These are phyloP conservation scores for Picochlorum sp. DNA, from an alignment of 139 green algal genomes.

Conservation along the genomic window DNA sequence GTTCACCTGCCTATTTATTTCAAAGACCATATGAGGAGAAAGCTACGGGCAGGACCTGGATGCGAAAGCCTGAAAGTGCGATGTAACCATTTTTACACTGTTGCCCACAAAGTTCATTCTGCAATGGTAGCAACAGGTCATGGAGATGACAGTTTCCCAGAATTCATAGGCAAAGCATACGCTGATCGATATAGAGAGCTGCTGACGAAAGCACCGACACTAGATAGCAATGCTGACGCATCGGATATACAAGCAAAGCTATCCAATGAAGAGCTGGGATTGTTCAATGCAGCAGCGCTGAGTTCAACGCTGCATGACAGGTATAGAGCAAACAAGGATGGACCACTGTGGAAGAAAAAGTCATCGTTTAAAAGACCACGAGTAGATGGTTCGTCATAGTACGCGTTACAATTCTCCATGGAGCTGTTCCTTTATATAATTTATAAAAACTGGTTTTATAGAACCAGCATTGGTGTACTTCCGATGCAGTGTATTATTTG, in stretches of 20 bases:
- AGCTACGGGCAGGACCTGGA: constrained; percentile 39
- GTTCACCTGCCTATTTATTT: constrained; percentile 31
- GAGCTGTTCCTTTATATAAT: constrained; percentile 55
- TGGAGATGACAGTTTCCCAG: constrained; percentile 22
- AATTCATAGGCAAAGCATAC: constrained; percentile 34
- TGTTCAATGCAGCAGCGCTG: constrained; percentile 17
- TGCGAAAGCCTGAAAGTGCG: constrained; percentile 42
- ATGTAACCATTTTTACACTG: constrained; percentile 47
- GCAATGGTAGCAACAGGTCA: constrained; percentile 15
- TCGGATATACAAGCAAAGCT: constrained; percentile 27
- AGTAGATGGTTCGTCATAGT: neutral
- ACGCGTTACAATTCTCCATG: neutral
- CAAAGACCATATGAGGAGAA: constrained; percentile 39
- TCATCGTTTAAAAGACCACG: constrained; percentile 2
- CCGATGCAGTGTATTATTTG: constrained; percentile 47
- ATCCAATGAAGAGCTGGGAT: constrained; percentile 26
- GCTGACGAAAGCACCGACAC: constrained; percentile 28
- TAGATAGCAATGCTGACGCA: constrained; percentile 28
- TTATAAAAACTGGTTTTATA: constrained; percentile 70
- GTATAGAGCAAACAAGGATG: constrained; percentile 10
- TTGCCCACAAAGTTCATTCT: constrained; percentile 25
- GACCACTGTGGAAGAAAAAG: neutral
- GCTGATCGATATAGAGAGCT: constrained; percentile 41
- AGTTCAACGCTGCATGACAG: constrained; percentile 2
- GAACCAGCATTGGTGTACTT: constrained; percentile 34